These are phyloP conservation scores for Ceratobasidium sp. DNA, from an alignment of 1,284 basidiomycete species.

Conservation along the genomic window DNA sequence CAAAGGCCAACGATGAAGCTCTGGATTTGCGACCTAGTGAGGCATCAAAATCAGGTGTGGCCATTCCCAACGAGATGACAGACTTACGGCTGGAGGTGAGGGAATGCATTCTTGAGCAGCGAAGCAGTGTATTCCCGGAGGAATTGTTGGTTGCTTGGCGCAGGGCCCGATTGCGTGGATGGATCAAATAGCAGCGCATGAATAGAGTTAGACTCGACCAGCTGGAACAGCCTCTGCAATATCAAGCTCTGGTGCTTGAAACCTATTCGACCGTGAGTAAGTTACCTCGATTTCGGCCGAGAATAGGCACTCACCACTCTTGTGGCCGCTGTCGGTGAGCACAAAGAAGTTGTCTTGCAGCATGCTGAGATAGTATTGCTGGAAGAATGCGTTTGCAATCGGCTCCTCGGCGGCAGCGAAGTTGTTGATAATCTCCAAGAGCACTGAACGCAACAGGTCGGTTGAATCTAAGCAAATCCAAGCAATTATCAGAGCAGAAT, in stretches of 20 bases:
- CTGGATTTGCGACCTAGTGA: constrained; percentile 70
- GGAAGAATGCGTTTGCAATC: constrained; percentile 86
- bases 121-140: constrained; percentile 90
- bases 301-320: constrained; percentile 72
- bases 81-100: constrained; percentile 84
- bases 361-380: constrained; percentile 92
- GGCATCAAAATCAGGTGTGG: background rate
- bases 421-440: constrained; percentile 95
- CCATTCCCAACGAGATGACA: constrained; percentile 55
- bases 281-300: background rate
- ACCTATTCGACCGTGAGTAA: constrained; percentile 55
- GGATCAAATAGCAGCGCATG: constrained; percentile 90
- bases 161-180: constrained; percentile 75
- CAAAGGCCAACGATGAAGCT: constrained; percentile 84
- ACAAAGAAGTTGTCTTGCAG: constrained; percentile 98
- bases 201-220: constrained; percentile 87
- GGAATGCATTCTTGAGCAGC: constrained; percentile 88
- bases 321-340: constrained; percentile 97
- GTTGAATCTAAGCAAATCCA: too few species aligned
- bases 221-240: constrained; percentile 93
- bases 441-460: constrained; percentile 66
- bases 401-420: constrained; percentile 84
- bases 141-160: constrained; percentile 84
- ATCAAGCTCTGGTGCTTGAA: constrained; percentile 92
- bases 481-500: background rate